A percentile compares a stretch with the other conserved stretches of the same genome.
These are phyloP conservation scores for Ensete ventricosum DNA, from an alignment of 176 grass and related monocot species.

Conservation along the genomic window DNA sequence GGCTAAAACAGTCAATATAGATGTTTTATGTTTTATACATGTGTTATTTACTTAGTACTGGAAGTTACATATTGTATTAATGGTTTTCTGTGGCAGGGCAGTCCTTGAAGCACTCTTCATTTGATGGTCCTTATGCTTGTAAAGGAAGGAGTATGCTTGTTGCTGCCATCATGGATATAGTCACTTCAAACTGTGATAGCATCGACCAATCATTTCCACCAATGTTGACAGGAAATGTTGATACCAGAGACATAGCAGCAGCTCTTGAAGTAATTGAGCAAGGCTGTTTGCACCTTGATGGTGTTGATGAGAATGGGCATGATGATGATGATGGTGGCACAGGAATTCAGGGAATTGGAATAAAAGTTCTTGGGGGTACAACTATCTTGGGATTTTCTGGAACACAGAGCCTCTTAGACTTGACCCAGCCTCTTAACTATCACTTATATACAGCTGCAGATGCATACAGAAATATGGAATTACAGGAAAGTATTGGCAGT, in stretches of 20 bases:
- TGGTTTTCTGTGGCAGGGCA: constrained; percentile 31
- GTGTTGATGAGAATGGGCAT: constrained; percentile 28
- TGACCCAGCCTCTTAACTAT: constrained; percentile 28
- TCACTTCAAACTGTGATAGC: constrained; percentile 84
- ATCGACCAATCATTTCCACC: constrained; percentile 57
- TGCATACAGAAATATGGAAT: constrained; percentile 6
- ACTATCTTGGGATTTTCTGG: constrained; percentile 78
- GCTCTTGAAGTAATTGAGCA: constrained; percentile 91
- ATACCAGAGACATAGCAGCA: constrained; percentile 71
- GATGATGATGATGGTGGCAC: constrained; percentile 47
- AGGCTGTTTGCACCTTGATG: constrained; percentile 77
- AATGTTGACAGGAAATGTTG: constrained; percentile 60
- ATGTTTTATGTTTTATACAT: neutral
- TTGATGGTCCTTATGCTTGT: constrained; percentile 48
- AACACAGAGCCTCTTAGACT: constrained; percentile 27
- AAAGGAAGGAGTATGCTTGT: constrained; percentile 99
- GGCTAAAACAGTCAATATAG: neutral
- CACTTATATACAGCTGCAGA: constrained; percentile 10
- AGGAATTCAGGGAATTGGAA: constrained; percentile 80
- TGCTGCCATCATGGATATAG: constrained; percentile 89
- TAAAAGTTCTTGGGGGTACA: constrained; percentile 93
- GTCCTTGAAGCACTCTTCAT: constrained; percentile 64
- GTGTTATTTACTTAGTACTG: neutral
- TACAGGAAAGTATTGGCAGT: constrained; percentile 29
- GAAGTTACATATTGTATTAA: constrained; percentile 17